phyloP scores from a whole-genome alignment of 2,329 filamentous ascomycete genomes.

The Aspergillus neoniger region DNA sequence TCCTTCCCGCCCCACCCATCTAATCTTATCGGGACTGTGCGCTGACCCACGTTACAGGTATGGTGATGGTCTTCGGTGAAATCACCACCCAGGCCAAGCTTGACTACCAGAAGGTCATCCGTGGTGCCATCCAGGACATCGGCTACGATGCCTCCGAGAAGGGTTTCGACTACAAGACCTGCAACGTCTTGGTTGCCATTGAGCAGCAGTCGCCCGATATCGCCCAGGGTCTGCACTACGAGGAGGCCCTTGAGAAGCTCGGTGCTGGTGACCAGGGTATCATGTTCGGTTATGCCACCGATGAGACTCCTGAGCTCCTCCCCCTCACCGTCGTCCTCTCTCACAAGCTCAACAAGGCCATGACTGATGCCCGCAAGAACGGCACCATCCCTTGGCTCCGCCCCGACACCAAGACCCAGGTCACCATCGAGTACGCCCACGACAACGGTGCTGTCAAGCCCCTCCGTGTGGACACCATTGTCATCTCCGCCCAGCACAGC shows the following conservation, averaged over 20 bases:
- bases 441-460: constrained; percentile 89
- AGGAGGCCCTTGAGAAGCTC: constrained; percentile 94
- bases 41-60: constrained; percentile 43
- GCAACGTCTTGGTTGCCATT: constrained; percentile 97
- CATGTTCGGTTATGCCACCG: constrained; percentile 99
- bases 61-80: constrained; percentile 99
- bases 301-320: constrained; percentile 97
- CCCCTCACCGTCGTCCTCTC: constrained; percentile 91
- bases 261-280: constrained; percentile 99
- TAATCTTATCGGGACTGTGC: constrained; percentile 18
- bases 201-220: constrained; percentile 99
- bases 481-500: constrained; percentile 93
- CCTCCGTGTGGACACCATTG: constrained; percentile 90
- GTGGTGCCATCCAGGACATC: constrained; percentile 94
- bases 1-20: background rate
- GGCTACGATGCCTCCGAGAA: constrained; percentile 96
- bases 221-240: constrained; percentile 97
- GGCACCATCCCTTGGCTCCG: constrained; percentile 90
- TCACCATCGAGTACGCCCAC: constrained; percentile 98
- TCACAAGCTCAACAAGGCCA: constrained; percentile 95
- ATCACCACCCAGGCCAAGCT: constrained; percentile 95
- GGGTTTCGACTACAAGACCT: constrained; percentile 99
- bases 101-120: constrained; percentile 98
- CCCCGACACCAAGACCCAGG: constrained; percentile 99
- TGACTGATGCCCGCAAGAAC: constrained; percentile 85